A percentile compares a stretch with the other conserved stretches of the same genome.
These are phyloP conservation scores for Irpex sp. DNA, from an alignment of 1,284 basidiomycete species.

Conservation along the genomic window DNA sequence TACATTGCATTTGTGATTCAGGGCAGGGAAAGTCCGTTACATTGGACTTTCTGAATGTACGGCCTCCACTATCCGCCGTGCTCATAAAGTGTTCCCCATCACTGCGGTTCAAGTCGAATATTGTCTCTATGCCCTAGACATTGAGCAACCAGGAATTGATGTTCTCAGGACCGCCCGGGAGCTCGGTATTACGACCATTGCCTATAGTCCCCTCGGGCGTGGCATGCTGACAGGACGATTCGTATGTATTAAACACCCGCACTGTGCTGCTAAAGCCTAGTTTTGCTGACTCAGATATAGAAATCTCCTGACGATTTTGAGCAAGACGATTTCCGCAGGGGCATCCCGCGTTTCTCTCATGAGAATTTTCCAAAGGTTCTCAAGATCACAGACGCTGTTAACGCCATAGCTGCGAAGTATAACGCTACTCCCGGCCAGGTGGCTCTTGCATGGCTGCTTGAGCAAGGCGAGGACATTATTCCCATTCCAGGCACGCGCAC, in stretches of 20 bases:
- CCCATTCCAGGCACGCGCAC: constrained; percentile 30
- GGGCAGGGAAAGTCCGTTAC: constrained; percentile 37
- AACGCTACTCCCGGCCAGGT: constrained; percentile 34
- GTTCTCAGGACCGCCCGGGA: constrained; percentile 27
- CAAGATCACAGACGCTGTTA: constrained; percentile 31
- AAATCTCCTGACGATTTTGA: constrained; percentile 48
- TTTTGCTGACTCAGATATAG: constrained; percentile 19
- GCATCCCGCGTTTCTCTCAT: constrained; percentile 28
- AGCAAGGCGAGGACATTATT: constrained; percentile 30
- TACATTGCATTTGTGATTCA: constrained; percentile 1
- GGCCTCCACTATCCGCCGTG: constrained; percentile 39
- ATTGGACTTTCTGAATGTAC: constrained; percentile 43
- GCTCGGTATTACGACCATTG: constrained; percentile 32
- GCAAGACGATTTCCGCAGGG: constrained; percentile 41
- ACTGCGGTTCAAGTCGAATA: constrained; percentile 42
- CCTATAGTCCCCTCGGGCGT: constrained; percentile 39
- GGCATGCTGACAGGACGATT: constrained; percentile 38
- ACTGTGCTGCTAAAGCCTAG: not conserved
- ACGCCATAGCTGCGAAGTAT: constrained; percentile 25
- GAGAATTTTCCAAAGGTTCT: constrained; percentile 40
- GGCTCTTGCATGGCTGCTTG: constrained; percentile 36
- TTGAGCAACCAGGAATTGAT: constrained; percentile 25
- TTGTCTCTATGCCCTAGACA: constrained; percentile 38
- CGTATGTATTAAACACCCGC: constrained; percentile 6
- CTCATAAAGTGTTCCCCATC: constrained; percentile 36